These are phyloP conservation scores for Avena atlantica DNA, from an alignment of 176 grass and related monocot genomes.

Conservation along the genomic window DNA sequence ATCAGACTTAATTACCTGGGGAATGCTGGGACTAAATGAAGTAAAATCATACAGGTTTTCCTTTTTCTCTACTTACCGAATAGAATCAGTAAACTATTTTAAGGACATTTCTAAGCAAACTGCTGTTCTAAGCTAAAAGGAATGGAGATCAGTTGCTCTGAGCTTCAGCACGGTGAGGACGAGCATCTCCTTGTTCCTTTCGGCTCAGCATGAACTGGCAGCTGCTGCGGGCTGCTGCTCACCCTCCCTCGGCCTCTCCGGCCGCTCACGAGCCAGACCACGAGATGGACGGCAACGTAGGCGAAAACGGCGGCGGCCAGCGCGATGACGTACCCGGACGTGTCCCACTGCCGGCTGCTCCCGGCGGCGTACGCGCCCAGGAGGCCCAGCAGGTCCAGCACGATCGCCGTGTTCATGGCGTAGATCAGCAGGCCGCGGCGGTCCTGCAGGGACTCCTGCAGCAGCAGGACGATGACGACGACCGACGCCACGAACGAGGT, in stretches of 20 bases:
- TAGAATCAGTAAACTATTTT: too few species aligned
- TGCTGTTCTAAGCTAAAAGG: neutral
- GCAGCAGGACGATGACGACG: slow-evolving; percentile 46
- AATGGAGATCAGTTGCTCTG: neutral
- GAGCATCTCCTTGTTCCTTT: neutral
- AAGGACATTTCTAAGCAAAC: too few species aligned
- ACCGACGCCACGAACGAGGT: slow-evolving; percentile 49
- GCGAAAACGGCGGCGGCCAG: slow-evolving; percentile 45
- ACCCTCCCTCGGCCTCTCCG: neutral
- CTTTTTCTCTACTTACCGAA: too few species aligned
- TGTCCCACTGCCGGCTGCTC: slow-evolving; percentile 33
- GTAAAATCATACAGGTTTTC: too few species aligned
- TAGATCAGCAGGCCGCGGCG: neutral
- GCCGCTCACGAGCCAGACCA: neutral
- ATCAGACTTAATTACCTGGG: too few species aligned
- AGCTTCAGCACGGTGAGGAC: slow-evolving; percentile 2
- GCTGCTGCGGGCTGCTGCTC: neutral
- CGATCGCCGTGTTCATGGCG: slow-evolving; percentile 46
- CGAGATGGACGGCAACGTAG: slow-evolving; percentile 36
- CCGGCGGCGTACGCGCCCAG: slow-evolving; percentile 62
- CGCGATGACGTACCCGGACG: slow-evolving; percentile 45
- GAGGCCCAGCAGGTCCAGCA: slow-evolving; percentile 55
- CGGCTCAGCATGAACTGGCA: neutral
- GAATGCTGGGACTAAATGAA: too few species aligned
- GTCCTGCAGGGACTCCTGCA: neutral